Evolutionary conservation across 805 yeast genomes (phyloP).

Genomic region (Komagataella populi): DNA sequence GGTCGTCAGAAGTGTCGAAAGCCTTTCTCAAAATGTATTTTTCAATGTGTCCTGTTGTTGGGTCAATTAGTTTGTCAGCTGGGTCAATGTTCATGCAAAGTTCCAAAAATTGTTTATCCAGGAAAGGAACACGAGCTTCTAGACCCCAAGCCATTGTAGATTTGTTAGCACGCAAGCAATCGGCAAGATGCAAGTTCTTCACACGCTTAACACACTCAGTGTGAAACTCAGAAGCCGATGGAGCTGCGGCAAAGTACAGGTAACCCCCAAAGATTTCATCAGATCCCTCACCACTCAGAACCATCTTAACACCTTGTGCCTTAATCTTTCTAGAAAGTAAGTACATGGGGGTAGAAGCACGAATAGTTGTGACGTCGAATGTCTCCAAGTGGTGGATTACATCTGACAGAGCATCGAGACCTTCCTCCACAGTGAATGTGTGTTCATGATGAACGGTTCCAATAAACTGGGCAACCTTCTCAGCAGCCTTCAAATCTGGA

Average conservation of each 20-base stretch:
- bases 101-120: slow-evolving; percentile 86
- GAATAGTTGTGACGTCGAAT: slow-evolving; percentile 94
- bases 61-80: slow-evolving; percentile 73
- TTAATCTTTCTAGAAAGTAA: slow-evolving; percentile 90
- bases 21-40: slow-evolving; percentile 96
- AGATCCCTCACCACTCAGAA: slow-evolving; percentile 95
- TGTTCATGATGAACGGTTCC: slow-evolving; percentile 97
- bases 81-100: slow-evolving; percentile 93
- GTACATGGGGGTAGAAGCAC: slow-evolving; percentile 99
- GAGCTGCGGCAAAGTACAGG: slow-evolving; percentile 94
- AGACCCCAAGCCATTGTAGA: slow-evolving; percentile 99
- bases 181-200: slow-evolving; percentile 93
- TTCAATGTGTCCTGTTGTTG: slow-evolving; percentile 68
- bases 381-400: slow-evolving; percentile 95
- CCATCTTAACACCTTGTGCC: slow-evolving; percentile 99
- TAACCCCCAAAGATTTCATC: slow-evolving; percentile 99
- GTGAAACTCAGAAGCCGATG: slow-evolving; percentile 87
- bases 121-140: slow-evolving; percentile 98
- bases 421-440: slow-evolving; percentile 93
- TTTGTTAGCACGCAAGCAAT: slow-evolving; percentile 97
- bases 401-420: slow-evolving; percentile 88
- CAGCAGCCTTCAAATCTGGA: slow-evolving; percentile 94
- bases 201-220: slow-evolving; percentile 91
- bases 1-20: slow-evolving; percentile 83
- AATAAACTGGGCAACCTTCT: slow-evolving; percentile 90